phyloP scores from a whole-genome alignment of 192 early-diverging fungal genomes.

The Umbelopsis sp. region DNA sequence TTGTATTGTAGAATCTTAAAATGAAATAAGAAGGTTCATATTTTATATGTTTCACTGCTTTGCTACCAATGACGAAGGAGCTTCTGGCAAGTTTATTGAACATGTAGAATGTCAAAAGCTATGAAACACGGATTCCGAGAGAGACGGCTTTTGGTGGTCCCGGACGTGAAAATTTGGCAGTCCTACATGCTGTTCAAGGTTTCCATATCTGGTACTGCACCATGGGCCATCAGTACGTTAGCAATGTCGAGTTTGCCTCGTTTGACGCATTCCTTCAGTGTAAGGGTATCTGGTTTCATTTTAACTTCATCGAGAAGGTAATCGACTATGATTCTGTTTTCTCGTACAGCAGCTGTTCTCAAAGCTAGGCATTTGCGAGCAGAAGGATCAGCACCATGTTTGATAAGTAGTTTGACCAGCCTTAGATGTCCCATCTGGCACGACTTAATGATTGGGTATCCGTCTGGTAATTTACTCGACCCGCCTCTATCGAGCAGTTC shows the following conservation, averaged over 20 bases:
- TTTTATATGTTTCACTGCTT: background rate
- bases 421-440: conserved; percentile 33
- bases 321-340: conserved; percentile 36
- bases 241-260: conserved; percentile 40
- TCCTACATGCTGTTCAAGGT: conserved; percentile 30
- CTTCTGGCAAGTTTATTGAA: conserved; percentile 2
- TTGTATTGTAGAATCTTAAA: conserved; percentile 25
- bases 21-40: background rate
- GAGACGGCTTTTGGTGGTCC: background rate
- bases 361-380: conserved; percentile 41
- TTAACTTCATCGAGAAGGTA: conserved; percentile 41
- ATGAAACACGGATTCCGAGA: background rate
- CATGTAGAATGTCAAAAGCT: background rate
- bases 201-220: conserved; percentile 41
- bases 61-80: background rate
- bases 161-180: background rate
- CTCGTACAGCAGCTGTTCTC: conserved; percentile 21
- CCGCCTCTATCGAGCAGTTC: conserved; percentile 39
- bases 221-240: conserved; percentile 40
- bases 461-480: conserved; percentile 36
- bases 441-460: conserved; percentile 48
- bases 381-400: conserved; percentile 32
- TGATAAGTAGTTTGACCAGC: conserved; percentile 36
- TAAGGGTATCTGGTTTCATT: conserved; percentile 35
- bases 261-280: conserved; percentile 36